Evolutionary conservation across 2,329 filamentous ascomycete species (phyloP).

Genomic region (Exophiala dermatitidis): DNA sequence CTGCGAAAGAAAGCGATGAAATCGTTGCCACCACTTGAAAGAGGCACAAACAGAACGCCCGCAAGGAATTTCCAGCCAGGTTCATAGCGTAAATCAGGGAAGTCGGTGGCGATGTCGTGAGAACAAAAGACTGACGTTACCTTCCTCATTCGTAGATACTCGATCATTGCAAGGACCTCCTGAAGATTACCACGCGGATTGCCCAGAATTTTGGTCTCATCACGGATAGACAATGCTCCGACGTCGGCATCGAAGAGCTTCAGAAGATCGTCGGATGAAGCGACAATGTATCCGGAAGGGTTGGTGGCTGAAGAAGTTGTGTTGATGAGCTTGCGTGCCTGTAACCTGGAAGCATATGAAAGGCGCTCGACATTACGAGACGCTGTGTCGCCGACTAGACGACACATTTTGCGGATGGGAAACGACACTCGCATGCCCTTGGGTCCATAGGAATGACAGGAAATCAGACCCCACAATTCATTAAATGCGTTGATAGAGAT

Average conservation of each 20-base stretch:
- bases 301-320: constrained; percentile 73
- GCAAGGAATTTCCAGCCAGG: constrained; percentile 74
- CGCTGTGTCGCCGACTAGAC: constrained; percentile 75
- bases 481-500: constrained; percentile 82
- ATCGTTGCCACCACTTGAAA: constrained; percentile 67
- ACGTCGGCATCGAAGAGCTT: constrained; percentile 83
- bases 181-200: constrained; percentile 62
- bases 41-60: constrained; percentile 71
- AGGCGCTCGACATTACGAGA: constrained; percentile 81
- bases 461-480: constrained; percentile 81
- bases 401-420: constrained; percentile 85
- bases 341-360: constrained; percentile 75
- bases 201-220: constrained; percentile 83
- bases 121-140: constrained; percentile 70
- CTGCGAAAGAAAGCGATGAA: constrained; percentile 90
- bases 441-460: constrained; percentile 72
- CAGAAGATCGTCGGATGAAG: constrained; percentile 76
- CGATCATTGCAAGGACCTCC: constrained; percentile 74
- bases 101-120: constrained; percentile 67
- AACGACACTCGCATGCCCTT: constrained; percentile 86
- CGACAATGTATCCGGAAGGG: constrained; percentile 82
- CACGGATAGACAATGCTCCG: constrained; percentile 72
- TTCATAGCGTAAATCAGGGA: constrained; percentile 70
- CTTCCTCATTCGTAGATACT: constrained; percentile 71
- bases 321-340: constrained; percentile 82